Conservation (phyloP, 2,329 filamentous ascomycete species). For the Cytospora chrysosperma region DNA sequence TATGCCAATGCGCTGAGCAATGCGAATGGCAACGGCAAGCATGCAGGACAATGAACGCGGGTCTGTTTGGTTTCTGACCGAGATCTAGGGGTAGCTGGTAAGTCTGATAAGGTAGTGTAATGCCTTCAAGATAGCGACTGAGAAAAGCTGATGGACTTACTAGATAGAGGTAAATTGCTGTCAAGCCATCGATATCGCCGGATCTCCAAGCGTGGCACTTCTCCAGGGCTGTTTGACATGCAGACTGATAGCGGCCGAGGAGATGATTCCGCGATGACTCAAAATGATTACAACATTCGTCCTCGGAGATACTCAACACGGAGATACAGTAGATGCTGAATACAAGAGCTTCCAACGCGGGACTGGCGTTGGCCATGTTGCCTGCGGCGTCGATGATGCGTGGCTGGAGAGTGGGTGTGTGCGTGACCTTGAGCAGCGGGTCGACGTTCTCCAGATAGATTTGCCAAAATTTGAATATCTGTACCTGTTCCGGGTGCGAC, state of each 20-base stretch:
- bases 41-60: constrained; percentile 52
- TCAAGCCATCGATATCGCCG: constrained; percentile 51
- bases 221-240: constrained; percentile 52
- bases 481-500: constrained; percentile 48
- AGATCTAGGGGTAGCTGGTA: constrained; percentile 40
- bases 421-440: constrained; percentile 58
- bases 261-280: constrained; percentile 41
- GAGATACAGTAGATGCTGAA: constrained; percentile 52
- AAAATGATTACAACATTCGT: constrained; percentile 45
- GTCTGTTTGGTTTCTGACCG: constrained; percentile 41
- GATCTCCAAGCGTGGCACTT: constrained; percentile 51
- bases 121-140: too few relatives aligned
- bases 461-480: constrained; percentile 55
- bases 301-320: constrained; percentile 40
- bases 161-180: constrained; percentile 57
- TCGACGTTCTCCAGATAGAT: constrained; percentile 58
- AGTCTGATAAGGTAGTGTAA: too few relatives aligned
- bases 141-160: constrained; percentile 35
- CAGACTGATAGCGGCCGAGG: constrained; percentile 45
- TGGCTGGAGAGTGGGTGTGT: constrained; percentile 53
- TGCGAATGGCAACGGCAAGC: constrained; percentile 54
- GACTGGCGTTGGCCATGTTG: constrained; percentile 39
- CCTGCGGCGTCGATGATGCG: constrained; percentile 50
- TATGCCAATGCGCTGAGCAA: constrained; percentile 57
- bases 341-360: constrained; percentile 53